Evolutionary conservation across 2,329 filamentous ascomycete genomes (phyloP), one percentile per base, ranked within the genome.

Genomic region (Sclerotinia spermophila): DNA sequence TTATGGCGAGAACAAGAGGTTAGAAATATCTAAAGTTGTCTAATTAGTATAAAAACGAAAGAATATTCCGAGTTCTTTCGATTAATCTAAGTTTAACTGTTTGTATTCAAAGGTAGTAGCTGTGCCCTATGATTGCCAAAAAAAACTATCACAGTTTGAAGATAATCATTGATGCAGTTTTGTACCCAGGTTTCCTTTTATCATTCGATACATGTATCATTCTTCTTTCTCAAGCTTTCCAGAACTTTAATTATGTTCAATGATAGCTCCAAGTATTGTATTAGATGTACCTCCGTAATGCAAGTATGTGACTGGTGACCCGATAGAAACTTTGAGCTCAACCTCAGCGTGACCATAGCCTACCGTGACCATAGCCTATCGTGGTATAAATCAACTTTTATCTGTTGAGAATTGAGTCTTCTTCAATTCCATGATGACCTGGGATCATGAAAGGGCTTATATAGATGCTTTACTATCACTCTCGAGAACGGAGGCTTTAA

Each of bases 131-230:
- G 5, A 27, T 27, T 17, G n/a, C n/a, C n/a, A n/a, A n/a, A n/a
- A n/a, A n/a, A n/a, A n/a, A n/a, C n/a, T n/a, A n/a, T 3, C 5
- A 27, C n/a, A 27, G 17, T 7, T n/a, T 17, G 1, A 0, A 3
- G 48, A 6, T 3, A n/a, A 27, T 27, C 24, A 7, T 27, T 27
- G n/a, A 17, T 51, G n/a, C n/a, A 51, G 13, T 17, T 2, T 27
- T 51, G 15, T 2, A 17, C 17, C 1, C 5, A 51, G 17, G 5
- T 24, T 13, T 17, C 13, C 1, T 44, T 44, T 15, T 17, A 11
- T 27, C 24, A 15, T 7, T 3, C 1, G 8, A 3, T 51, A 51
- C 13, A 27, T 51, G n/a, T 5, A 51, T 27, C 13, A 51, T n/a
- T 5, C 0, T 48, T 5, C 0, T 48, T n/a, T 5, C 5, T 3